Conservation (phyloP, 768 basidiomycete species). For the Suillus hirtellus region DNA sequence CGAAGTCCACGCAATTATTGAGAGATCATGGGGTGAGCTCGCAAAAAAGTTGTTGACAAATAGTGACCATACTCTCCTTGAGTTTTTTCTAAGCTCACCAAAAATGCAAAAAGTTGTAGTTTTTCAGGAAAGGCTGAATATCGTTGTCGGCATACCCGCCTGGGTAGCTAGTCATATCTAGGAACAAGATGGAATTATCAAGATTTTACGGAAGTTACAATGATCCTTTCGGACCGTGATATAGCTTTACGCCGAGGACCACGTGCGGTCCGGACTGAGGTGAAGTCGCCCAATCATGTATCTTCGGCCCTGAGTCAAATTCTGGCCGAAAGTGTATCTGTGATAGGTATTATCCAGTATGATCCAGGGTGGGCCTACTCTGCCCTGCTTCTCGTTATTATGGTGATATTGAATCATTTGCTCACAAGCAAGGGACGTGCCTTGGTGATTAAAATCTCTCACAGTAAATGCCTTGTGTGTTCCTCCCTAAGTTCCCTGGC, state of each 20-base stretch:
- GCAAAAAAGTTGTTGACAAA: not conserved
- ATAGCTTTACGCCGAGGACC: not conserved
- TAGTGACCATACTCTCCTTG: not conserved
- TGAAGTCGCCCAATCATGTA: not conserved
- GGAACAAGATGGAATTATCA: constrained; percentile 1
- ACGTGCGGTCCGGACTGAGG: not conserved
- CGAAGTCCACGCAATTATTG: not conserved
- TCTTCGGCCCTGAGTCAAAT: not conserved
- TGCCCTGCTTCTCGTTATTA: constrained; percentile 1
- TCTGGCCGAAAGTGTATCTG: not conserved
- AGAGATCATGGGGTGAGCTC: no score
- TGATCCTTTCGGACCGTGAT: not conserved
- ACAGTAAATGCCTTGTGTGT: constrained; percentile 2
- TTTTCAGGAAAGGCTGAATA: not conserved
- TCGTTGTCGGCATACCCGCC: not conserved
- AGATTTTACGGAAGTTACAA: not conserved
- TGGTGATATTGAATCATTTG: constrained; percentile 3
- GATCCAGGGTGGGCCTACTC: not conserved
- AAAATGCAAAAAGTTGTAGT: not conserved
- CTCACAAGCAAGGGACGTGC: not conserved
- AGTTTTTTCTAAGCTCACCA: not conserved
- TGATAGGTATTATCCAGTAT: constrained; percentile 1
- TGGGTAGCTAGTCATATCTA: not conserved
- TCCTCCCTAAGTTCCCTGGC: not conserved
- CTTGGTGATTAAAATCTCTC: not conserved